A percentile compares a stretch with the other conserved stretches of the same genome.
Conservation (phyloP, 176 grass and related monocot species). For the Phoenix roebelenii region DNA sequence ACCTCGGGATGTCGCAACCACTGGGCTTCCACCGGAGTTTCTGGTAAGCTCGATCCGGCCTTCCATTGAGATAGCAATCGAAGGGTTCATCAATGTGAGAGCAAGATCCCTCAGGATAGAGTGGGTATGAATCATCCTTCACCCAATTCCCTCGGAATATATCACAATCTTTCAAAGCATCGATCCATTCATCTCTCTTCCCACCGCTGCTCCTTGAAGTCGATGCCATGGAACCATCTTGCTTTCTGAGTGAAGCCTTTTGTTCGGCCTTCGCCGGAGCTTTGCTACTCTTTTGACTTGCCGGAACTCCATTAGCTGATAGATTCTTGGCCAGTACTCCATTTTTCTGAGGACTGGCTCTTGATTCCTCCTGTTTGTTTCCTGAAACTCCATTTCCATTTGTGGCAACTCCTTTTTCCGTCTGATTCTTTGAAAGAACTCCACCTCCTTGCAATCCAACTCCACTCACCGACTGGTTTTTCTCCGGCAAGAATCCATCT, state of each 20-base stretch:
- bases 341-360: too few species aligned
- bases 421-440: conserved; percentile 18
- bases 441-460: neutral
- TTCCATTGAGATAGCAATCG: conserved; percentile 75
- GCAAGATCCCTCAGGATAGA: conserved; percentile 70
- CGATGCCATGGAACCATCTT: conserved; percentile 1
- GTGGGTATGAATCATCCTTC: conserved; percentile 66
- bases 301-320: conserved; percentile 3
- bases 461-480: conserved; percentile 20
- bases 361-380: conserved; percentile 19
- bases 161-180: conserved; percentile 60
- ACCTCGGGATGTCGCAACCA: conserved; percentile 87
- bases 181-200: conserved; percentile 41
- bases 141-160: conserved; percentile 82
- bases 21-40: conserved; percentile 80
- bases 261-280: neutral
- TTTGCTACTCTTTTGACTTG: neutral
- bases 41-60: conserved; percentile 65
- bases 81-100: conserved; percentile 87
- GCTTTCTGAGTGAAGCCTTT: conserved; percentile 15
- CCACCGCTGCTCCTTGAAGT: conserved; percentile 10
- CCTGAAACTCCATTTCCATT: conserved; percentile 7
- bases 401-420: neutral
- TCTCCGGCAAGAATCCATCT: conserved; percentile 20
- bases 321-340: too few species aligned